A percentile compares a stretch with the other conserved stretches of the same genome.
These are phyloP conservation scores for Aspergillus bridgeri DNA, from an alignment of 495 filamentous ascomycete genomes.

Conservation along the genomic window DNA sequence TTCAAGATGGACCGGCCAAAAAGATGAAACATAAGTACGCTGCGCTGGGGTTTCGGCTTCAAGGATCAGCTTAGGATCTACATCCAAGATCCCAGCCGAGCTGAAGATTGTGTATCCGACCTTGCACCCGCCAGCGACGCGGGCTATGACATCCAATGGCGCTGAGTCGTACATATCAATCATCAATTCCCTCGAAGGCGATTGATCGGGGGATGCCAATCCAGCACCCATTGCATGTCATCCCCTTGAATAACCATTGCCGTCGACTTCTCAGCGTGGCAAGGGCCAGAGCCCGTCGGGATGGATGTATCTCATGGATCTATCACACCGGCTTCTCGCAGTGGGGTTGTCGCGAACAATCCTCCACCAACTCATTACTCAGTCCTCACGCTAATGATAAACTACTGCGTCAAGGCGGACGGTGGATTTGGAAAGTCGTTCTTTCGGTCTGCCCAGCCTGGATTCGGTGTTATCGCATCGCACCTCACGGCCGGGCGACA, in stretches of 20 bases:
- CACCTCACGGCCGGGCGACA: conserved; percentile 10
- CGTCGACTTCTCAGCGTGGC: background rate
- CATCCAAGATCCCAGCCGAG: no score
- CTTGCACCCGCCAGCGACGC: background rate
- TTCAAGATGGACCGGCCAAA: no score
- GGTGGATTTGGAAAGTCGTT: background rate
- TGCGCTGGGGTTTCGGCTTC: no score
- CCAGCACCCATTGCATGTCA: background rate
- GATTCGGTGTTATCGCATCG: background rate
- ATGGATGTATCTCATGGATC: conserved; percentile 18
- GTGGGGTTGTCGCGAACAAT: conserved; percentile 1
- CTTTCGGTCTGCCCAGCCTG: background rate
- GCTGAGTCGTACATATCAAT: no score
- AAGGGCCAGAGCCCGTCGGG: background rate
- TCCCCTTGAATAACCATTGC: background rate
- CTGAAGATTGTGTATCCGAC: no score
- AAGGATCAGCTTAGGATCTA: no score
- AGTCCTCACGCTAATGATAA: background rate
- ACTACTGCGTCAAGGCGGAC: background rate
- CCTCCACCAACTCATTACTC: background rate
- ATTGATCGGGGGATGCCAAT: background rate
- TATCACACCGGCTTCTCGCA: conserved; percentile 11
- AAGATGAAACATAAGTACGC: no score
- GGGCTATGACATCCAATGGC: background rate
- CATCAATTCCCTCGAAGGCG: no score